A percentile compares a stretch with the other conserved stretches of the same genome.
These are phyloP conservation scores for Hanseniaspora valbyensis DNA, from an alignment of 805 yeast genomes.

Conservation along the genomic window DNA sequence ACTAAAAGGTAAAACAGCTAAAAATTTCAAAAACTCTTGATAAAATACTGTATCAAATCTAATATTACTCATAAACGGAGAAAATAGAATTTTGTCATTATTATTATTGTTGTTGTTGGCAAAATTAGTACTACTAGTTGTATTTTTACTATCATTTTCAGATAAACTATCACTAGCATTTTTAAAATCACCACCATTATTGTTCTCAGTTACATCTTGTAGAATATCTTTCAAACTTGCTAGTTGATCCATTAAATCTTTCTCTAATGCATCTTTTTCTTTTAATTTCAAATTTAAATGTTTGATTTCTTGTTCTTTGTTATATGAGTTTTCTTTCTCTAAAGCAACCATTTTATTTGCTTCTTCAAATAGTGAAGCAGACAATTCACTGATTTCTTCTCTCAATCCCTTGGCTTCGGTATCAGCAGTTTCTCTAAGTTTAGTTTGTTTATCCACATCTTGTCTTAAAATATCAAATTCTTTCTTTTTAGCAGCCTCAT, in stretches of 20 bases:
- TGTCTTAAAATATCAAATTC: background rate
- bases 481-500: background rate
- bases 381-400: constrained; percentile 67
- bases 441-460: background rate
- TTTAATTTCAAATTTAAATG: constrained; percentile 42
- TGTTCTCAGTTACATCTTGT: constrained; percentile 24
- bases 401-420: constrained; percentile 49
- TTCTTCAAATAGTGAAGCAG: constrained; percentile 67
- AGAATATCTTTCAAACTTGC: constrained; percentile 50
- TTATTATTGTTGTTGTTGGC: background rate
- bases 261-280: constrained; percentile 61
- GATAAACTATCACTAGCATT: constrained; percentile 19
- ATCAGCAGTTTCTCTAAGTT: constrained; percentile 39
- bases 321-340: constrained; percentile 59
- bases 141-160: constrained; percentile 7
- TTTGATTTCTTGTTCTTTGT: constrained; percentile 46
- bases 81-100: constrained; percentile 25
- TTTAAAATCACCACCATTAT: constrained; percentile 14
- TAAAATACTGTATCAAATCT: constrained; percentile 34
- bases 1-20: constrained; percentile 29
- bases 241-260: constrained; percentile 55
- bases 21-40: constrained; percentile 32
- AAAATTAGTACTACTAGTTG: too few relatives aligned
- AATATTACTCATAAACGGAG: constrained; percentile 34
- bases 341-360: constrained; percentile 77